These are phyloP conservation scores for Sporisorium exsertum DNA, from an alignment of 1,284 basidiomycete species.

Conservation along the genomic window DNA sequence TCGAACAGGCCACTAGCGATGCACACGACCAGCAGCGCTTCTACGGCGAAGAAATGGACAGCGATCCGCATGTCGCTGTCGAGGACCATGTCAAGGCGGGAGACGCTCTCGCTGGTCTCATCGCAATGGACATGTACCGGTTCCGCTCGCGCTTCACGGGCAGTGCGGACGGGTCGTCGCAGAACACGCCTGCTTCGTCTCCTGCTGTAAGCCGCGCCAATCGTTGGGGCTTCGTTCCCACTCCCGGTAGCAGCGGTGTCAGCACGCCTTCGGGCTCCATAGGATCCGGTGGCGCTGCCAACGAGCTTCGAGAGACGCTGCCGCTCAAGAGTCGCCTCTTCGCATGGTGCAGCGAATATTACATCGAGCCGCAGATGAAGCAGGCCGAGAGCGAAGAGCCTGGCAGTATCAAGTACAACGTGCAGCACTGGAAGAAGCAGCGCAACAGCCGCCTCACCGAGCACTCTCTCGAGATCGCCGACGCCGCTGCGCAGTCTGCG, in stretches of 20 bases:
- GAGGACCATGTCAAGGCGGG: slow-evolving; percentile 56
- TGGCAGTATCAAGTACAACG: slow-evolving; percentile 91
- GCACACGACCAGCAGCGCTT: slow-evolving; percentile 25
- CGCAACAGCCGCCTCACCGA: slow-evolving; percentile 84
- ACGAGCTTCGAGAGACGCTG: slow-evolving; percentile 72
- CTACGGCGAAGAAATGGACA: slow-evolving; percentile 35
- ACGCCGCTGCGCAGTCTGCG: slow-evolving; percentile 76
- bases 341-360: slow-evolving; percentile 97
- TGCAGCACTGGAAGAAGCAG: slow-evolving; percentile 93
- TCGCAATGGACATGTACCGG: slow-evolving; percentile 65
- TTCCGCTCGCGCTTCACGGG: slow-evolving; percentile 52
- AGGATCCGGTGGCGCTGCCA: slow-evolving; percentile 18
- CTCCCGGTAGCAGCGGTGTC: slow-evolving; percentile 34
- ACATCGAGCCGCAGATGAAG: slow-evolving; percentile 83
- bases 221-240: slow-evolving; percentile 39
- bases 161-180: slow-evolving; percentile 35
- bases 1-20: slow-evolving; percentile 7
- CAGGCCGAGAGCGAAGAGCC: slow-evolving; percentile 93
- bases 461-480: slow-evolving; percentile 78
- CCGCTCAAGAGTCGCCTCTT: slow-evolving; percentile 92
- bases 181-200: slow-evolving; percentile 49
- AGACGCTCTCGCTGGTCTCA: slow-evolving; percentile 56
- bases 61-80: slow-evolving; percentile 32
- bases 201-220: slow-evolving; percentile 45
- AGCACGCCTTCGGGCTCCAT: slow-evolving; percentile 41